Evolutionary conservation across 2,329 filamentous ascomycete genomes (phyloP), one percentile per base, ranked within the genome.

Genomic region (Aspergillus sojae): DNA sequence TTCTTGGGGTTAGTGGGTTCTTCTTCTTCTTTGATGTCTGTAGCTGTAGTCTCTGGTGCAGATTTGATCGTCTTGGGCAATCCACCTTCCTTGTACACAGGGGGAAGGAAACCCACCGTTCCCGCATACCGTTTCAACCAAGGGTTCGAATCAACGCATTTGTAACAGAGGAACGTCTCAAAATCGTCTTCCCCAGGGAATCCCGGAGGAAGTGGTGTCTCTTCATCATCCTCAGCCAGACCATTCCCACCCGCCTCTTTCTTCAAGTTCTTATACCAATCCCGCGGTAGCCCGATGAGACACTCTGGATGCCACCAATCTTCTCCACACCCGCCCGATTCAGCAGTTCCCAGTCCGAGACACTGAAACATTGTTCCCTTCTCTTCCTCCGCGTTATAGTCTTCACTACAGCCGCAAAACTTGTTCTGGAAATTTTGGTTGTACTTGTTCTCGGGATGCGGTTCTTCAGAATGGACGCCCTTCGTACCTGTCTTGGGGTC

Each of bases 311-410:
- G 94, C 85, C 93, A 98, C 94, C 94, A 98, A 74, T 98, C 94
- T 80, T 98, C 94, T 14, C 94, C 94, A 78, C 94, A 98, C 5
- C 94, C 94, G 19, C 94, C 94, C 1, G 90, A 89, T 68, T 94
- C 91, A 14, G 86, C 84, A 0, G 88, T 90, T 0, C 93, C 93
- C 0, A 98, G 82, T 0, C 94, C 94, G 2, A 98, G 78, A 74
- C 95, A 99, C 77, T 99, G 95, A 71, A 96, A 99, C 95, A 99
- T 99, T 45, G 94, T 98, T 0, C 94, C 94, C 71, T 94, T 96
- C 76, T 99, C 93, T 74, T 91, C 85, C 55, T 94, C 87, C 0
- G 94, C 88, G 75, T 97, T 91, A 75, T 99, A 99, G 64, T 94
- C 88, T 72, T 94, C 90, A 34, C 87, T 87, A 73, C 95, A 99